Conservation (phyloP, 2,329 filamentous ascomycete species). For the Trichophyton simii region DNA sequence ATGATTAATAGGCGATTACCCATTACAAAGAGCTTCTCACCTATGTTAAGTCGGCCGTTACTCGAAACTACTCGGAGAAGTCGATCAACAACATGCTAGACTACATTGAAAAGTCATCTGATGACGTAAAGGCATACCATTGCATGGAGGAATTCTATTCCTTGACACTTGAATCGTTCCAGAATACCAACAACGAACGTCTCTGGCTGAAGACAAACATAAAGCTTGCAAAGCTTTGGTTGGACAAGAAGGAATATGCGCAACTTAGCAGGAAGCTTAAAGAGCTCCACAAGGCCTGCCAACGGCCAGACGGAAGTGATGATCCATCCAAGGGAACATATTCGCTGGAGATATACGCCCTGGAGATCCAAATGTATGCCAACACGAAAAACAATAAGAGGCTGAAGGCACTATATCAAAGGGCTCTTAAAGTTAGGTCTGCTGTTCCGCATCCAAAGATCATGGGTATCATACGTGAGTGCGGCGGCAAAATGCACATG, state of each 20-base stretch:
- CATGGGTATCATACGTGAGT: conserved; percentile 97
- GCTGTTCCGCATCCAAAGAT: conserved; percentile 97
- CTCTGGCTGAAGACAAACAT: conserved; percentile 98
- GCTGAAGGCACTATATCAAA: conserved; percentile 82
- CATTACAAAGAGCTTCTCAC: conserved; percentile 93
- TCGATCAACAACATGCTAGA: conserved; percentile 99
- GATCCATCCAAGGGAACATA: conserved; percentile 96
- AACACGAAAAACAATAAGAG: conserved; percentile 97
- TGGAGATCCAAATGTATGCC: conserved; percentile 98
- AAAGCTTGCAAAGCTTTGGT: conserved; percentile 80
- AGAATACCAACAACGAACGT: conserved; percentile 93
- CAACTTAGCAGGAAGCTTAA: conserved; percentile 70
- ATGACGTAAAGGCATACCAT: conserved; percentile 55
- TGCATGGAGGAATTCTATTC: conserved; percentile 96
- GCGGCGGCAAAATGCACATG: conserved; percentile 99
- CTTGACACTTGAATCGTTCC: conserved; percentile 83
- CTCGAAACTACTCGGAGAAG: conserved; percentile 96
- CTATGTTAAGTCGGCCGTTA: conserved; percentile 93
- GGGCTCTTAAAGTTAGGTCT: conserved; percentile 83
- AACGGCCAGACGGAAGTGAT: conserved; percentile 63
- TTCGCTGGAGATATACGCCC: conserved; percentile 83
- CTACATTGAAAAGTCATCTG: conserved; percentile 86
- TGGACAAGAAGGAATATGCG: conserved; percentile 80
- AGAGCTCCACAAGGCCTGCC: conserved; percentile 80
- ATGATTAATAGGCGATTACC: conserved; percentile 55